Percentiles rank a stretch among this genome's conserved stretches.
phyloP scores from a whole-genome alignment of 176 grass and related monocot genomes.

The Rhynchospora tenuis region DNA sequence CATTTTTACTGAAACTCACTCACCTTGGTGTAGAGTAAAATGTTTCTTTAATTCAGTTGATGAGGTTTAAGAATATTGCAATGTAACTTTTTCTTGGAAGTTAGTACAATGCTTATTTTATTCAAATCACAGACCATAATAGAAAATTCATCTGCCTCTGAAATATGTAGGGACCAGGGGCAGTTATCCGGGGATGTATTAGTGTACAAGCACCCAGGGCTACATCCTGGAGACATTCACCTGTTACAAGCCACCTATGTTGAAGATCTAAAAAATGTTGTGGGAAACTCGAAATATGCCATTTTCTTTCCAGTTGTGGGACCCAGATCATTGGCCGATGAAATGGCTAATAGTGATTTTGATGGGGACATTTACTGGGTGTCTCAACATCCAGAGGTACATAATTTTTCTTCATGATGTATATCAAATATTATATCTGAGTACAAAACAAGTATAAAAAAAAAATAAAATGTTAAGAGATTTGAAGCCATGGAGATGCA shows the following conservation, averaged over 20 bases:
- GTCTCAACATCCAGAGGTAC: slow-evolving; percentile 35
- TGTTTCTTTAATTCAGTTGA: neutral
- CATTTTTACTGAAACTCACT: neutral
- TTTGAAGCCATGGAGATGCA: neutral
- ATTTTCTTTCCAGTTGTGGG: slow-evolving; percentile 37
- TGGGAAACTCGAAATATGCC: slow-evolving; percentile 42
- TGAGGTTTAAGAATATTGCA: neutral
- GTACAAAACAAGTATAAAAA: neutral
- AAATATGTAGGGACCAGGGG: slow-evolving; percentile 30
- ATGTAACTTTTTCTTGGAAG: neutral
- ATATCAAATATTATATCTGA: neutral
- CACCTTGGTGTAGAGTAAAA: neutral
- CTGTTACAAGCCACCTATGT: slow-evolving; percentile 28
- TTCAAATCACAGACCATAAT: neutral
- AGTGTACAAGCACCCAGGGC: slow-evolving; percentile 43
- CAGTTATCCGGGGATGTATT: slow-evolving; percentile 41
- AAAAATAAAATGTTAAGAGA: neutral
- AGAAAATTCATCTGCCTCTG: neutral
- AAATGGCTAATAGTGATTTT: slow-evolving; percentile 48
- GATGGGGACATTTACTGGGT: slow-evolving; percentile 53
- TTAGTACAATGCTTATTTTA: neutral
- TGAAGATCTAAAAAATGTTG: slow-evolving; percentile 29
- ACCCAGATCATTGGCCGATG: slow-evolving; percentile 37
- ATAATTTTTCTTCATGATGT: slow-evolving; percentile 4
- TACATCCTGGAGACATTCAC: slow-evolving; percentile 45